Conservation (phyloP, 2,329 filamentous ascomycete genomes). For the Nemania serpens region DNA sequence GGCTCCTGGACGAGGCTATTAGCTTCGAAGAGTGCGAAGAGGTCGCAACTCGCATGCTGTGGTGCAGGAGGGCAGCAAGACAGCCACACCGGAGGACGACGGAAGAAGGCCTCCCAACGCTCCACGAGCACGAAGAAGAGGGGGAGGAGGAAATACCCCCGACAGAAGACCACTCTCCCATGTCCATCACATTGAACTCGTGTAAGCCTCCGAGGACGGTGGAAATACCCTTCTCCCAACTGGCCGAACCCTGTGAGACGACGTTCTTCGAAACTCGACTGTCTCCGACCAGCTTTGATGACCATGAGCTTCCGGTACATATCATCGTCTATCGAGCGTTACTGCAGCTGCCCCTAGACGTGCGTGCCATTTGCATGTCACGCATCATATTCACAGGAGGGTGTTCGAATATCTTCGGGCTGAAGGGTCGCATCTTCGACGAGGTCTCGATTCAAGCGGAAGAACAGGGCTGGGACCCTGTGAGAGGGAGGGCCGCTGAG, state of each 20-base stretch:
- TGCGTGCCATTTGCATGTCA: slow-evolving; percentile 83
- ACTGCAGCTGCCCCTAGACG: slow-evolving; percentile 77
- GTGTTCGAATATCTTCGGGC: slow-evolving; percentile 75
- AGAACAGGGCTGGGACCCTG: slow-evolving; percentile 74
- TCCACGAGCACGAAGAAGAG: slow-evolving; percentile 60
- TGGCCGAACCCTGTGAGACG: slow-evolving; percentile 76
- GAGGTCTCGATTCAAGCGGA: slow-evolving; percentile 73
- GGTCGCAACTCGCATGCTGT: slow-evolving; percentile 73
- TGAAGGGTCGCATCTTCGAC: slow-evolving; percentile 76
- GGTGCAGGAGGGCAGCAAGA: slow-evolving; percentile 64
- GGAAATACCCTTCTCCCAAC: slow-evolving; percentile 68
- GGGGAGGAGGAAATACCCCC: slow-evolving; percentile 38
- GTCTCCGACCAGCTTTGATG: slow-evolving; percentile 69
- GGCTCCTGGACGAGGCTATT: slow-evolving; percentile 47
- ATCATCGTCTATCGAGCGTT: slow-evolving; percentile 77
- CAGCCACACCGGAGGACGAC: slow-evolving; percentile 34
- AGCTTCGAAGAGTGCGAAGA: slow-evolving; percentile 84
- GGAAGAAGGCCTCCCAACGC: slow-evolving; percentile 51
- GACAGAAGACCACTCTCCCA: slow-evolving; percentile 43
- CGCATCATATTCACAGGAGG: slow-evolving; percentile 87
- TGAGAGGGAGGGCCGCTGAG: slow-evolving; percentile 71
- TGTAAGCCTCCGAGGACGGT: slow-evolving; percentile 58
- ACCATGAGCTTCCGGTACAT: slow-evolving; percentile 82
- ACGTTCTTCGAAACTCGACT: slow-evolving; percentile 69
- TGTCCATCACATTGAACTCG: slow-evolving; percentile 53